phyloP scores from a whole-genome alignment of 768 basidiomycete genomes.

The Plicaturopsis crispa region DNA sequence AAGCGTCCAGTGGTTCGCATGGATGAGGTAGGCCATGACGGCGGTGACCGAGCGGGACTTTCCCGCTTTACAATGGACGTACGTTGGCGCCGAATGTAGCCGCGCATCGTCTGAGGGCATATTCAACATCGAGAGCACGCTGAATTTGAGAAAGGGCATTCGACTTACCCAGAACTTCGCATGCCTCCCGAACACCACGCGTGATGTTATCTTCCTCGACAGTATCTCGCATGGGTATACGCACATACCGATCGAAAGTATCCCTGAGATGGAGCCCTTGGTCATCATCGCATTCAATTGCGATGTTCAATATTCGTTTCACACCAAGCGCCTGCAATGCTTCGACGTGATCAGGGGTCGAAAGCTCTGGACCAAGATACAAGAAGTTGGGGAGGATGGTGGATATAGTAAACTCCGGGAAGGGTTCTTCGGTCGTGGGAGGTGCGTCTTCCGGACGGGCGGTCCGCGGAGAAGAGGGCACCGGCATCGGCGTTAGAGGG shows the following conservation, averaged over 20 bases:
- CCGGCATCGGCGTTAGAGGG: slow-evolving; percentile 27
- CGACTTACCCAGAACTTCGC: slow-evolving; percentile 75
- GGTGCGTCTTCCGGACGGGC: slow-evolving; percentile 45
- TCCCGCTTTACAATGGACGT: slow-evolving; percentile 95
- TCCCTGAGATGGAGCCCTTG: slow-evolving; percentile 60
- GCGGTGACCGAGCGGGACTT: slow-evolving; percentile 95
- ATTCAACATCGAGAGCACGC: slow-evolving; percentile 4
- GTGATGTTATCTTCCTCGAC: slow-evolving; percentile 91
- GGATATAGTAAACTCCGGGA: slow-evolving; percentile 72
- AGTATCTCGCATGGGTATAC: slow-evolving; percentile 90
- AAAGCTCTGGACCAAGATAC: slow-evolving; percentile 86
- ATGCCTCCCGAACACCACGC: slow-evolving; percentile 75
- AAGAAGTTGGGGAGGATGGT: slow-evolving; percentile 89
- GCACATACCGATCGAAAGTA: slow-evolving; percentile 77
- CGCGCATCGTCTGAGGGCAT: slow-evolving; percentile 73
- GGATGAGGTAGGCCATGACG: slow-evolving; percentile 95
- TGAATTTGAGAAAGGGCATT: slow-evolving; percentile 1
- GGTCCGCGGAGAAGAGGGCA: slow-evolving; percentile 54
- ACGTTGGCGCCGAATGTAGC: slow-evolving; percentile 81
- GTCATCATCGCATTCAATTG: slow-evolving; percentile 77
- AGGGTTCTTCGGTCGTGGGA: slow-evolving; percentile 37
- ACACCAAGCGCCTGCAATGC: slow-evolving; percentile 73
- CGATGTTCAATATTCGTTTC: slow-evolving; percentile 85
- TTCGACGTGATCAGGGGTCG: slow-evolving; percentile 63
- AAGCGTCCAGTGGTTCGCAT: slow-evolving; percentile 95